Evolutionary conservation across 805 yeast genomes (phyloP).

Genomic region (Candida boidinii): DNA sequence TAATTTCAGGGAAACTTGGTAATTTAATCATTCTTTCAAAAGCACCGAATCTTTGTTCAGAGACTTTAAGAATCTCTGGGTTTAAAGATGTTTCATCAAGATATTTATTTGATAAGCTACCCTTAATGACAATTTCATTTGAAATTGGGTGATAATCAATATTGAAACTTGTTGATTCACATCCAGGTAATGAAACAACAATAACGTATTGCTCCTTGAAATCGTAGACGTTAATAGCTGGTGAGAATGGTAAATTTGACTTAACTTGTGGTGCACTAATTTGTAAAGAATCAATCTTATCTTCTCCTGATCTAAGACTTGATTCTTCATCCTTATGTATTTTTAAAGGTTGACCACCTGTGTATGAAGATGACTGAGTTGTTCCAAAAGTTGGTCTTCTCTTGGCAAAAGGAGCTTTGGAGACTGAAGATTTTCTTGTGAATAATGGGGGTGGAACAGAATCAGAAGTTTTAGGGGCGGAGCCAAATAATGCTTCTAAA

Average conservation of each 20-base stretch:
- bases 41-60: conserved; percentile 49
- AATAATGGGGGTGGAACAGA: not conserved
- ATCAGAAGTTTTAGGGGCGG: not conserved
- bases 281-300: conserved; percentile 29
- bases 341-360: conserved; percentile 4
- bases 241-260: conserved; percentile 41
- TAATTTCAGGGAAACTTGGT: conserved; percentile 43
- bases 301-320: too few species aligned
- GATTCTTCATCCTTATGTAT: conserved; percentile 21
- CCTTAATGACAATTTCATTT: conserved; percentile 44
- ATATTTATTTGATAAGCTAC: conserved; percentile 32
- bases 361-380: not conserved
- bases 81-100: conserved; percentile 13
- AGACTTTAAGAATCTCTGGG: conserved; percentile 21
- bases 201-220: conserved; percentile 35
- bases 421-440: too few species aligned
- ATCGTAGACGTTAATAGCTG: conserved; percentile 52
- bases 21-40: conserved; percentile 50
- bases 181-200: conserved; percentile 52
- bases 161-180: conserved; percentile 40
- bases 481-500: too few species aligned
- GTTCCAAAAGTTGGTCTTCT: not conserved
- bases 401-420: not conserved
- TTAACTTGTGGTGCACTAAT: conserved; percentile 36
- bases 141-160: conserved; percentile 53